Conservation (phyloP, 2,329 filamentous ascomycete genomes). For the Epichloe typhina region DNA sequence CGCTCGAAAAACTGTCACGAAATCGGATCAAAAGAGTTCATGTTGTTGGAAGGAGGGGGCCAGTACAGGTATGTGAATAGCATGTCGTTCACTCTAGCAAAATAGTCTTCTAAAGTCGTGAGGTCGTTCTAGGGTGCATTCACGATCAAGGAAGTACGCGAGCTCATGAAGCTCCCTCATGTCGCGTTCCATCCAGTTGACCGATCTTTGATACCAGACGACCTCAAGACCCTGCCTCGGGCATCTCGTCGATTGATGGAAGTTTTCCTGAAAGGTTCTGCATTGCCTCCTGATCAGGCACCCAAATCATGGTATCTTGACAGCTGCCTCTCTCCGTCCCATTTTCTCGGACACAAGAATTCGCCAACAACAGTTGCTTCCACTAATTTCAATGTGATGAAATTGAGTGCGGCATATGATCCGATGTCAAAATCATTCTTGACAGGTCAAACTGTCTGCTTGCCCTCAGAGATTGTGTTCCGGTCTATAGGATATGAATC, state of each 20-base stretch:
- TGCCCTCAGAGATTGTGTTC: conserved; percentile 66
- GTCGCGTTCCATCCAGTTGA: conserved; percentile 63
- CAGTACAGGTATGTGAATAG: conserved; percentile 53
- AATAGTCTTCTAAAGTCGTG: background rate
- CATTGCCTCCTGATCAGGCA: conserved; percentile 31
- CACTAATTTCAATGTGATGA: conserved; percentile 53
- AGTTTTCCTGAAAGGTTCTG: conserved; percentile 63
- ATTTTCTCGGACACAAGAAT: conserved; percentile 42
- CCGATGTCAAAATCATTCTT: conserved; percentile 32
- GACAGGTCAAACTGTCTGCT: conserved; percentile 34
- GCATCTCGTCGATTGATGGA: conserved; percentile 68
- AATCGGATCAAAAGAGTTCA: conserved; percentile 69
- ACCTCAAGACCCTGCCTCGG: conserved; percentile 58
- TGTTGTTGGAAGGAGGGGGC: conserved; percentile 80
- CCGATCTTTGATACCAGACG: conserved; percentile 49
- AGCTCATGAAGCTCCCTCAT: conserved; percentile 64
- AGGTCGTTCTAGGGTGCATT: conserved; percentile 58
- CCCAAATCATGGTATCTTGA: conserved; percentile 70
- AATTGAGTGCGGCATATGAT: conserved; percentile 42
- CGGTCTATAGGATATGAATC: conserved; percentile 93
- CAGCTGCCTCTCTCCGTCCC: conserved; percentile 67
- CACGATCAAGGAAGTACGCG: conserved; percentile 87
- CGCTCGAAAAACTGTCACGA: conserved; percentile 56
- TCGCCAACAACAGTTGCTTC: conserved; percentile 41
- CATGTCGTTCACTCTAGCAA: background rate